phyloP scores from a whole-genome alignment of 495 filamentous ascomycete genomes.

The Tuber calosporum region DNA sequence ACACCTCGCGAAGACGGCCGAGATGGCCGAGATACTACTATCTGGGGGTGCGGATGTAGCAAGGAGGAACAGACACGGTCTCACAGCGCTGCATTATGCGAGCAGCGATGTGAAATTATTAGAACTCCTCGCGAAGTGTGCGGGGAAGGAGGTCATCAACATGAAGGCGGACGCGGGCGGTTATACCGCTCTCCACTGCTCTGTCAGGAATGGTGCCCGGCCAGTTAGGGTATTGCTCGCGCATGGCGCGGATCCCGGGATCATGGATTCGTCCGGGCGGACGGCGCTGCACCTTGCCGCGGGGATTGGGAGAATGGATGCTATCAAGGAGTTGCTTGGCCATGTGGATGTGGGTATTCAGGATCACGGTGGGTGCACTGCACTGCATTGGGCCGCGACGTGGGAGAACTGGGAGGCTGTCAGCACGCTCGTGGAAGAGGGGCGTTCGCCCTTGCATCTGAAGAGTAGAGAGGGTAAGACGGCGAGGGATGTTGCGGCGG shows the following conservation, averaged over 20 bases:
- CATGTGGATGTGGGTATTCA: neutral
- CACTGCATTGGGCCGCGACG: constrained; percentile 3
- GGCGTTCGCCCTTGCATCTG: neutral
- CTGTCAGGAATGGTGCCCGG: neutral
- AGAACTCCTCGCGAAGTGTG: neutral
- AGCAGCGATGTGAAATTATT: neutral
- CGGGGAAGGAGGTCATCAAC: constrained; percentile 2
- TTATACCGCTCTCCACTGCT: constrained; percentile 5
- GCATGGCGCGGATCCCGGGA: neutral
- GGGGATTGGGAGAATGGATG: neutral
- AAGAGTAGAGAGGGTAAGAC: neutral
- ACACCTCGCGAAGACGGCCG: neutral
- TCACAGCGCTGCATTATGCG: neutral
- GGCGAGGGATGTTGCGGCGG: neutral
- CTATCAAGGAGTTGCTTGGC: neutral
- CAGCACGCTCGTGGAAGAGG: neutral
- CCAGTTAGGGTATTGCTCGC: neutral
- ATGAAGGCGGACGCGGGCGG: neutral
- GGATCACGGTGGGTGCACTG: constrained; percentile 9
- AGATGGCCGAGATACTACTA: constrained; percentile 3
- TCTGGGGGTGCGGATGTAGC: neutral
- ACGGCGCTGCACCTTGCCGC: constrained; percentile 5
- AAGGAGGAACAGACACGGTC: neutral
- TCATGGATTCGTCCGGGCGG: neutral
- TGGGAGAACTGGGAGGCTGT: constrained; percentile 10